Base-by-base conservation (phyloP, 2,329 filamentous ascomycete genomes). In the Setomelanomma holmii region DNA sequence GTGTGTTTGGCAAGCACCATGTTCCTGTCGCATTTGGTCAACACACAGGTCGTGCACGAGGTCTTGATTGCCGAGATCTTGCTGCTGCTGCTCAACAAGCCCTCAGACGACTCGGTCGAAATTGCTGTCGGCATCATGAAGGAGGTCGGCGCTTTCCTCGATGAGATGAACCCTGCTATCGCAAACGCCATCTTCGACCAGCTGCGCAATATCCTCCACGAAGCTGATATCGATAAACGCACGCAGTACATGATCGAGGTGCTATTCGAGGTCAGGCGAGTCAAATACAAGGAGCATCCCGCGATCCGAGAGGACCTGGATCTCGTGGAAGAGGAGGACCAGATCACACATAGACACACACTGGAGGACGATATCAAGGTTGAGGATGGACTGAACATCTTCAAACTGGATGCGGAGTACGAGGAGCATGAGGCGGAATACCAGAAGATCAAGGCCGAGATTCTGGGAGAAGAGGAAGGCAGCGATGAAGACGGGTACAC, bases 171-270 rank as follows among this genome's bases (percentile, higher is more conserved):
- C 70, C 84, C 87, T 1, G 84, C 90, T 10, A 96, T 98, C 67
- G 88, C 92, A 23, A 85, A 93, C 61, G 90, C 89, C 20, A 91
- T 99, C 6, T 99, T 96, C 70, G 95, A 99, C 69, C 93, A 96
- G 74, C 96, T 99, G 80, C 83, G 95, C 64, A 93, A 89, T 65
- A 97, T 98, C 58, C 80, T 99, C 7, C 93, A 99, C 78, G 95
- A 99, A 75, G 92, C 92, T 39, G 93, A 95, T 69, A 96, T 99
- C 73, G 93, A 98, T 72, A 97, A 96, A 81, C 85, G 95, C 60
- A 93, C 93, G n/a, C 95, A 99, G 77, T 99, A 98, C 77, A 96
- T 96, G 90, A 93, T 99, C 51, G 95, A 99, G 75, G 95, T 98
- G 5, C 79, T 99, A 38, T 99, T 99, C 74, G 93, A 99, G 78